Evolutionary conservation across 805 yeast genomes (phyloP).

Genomic region (Lipomyces yamadae): DNA sequence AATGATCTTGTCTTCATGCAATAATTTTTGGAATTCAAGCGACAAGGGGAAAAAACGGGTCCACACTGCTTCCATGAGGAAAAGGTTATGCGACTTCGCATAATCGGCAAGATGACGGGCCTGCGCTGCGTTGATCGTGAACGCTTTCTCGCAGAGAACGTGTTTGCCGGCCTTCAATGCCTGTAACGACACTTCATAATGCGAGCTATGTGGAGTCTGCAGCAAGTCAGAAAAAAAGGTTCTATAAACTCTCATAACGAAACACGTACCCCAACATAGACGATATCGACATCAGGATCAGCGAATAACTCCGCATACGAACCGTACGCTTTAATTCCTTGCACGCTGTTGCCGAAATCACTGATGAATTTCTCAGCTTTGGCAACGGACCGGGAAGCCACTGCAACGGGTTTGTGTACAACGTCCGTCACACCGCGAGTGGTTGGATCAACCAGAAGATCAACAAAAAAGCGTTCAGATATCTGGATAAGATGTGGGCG

Average conservation of each 20-base stretch:
- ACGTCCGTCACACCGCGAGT: conserved; percentile 41
- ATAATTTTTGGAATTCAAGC: conserved; percentile 46
- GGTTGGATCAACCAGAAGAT: conserved; percentile 29
- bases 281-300: conserved; percentile 52
- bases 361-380: conserved; percentile 40
- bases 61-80: conserved; percentile 61
- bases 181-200: conserved; percentile 51
- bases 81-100: conserved; percentile 52
- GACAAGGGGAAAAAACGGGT: conserved; percentile 52
- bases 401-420: conserved; percentile 42
- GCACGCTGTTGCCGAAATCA: conserved; percentile 39
- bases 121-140: conserved; percentile 54
- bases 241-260: conserved; percentile 5
- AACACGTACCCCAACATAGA: conserved; percentile 48
- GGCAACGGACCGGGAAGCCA: conserved; percentile 41
- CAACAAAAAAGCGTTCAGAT: conserved; percentile 25
- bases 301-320: conserved; percentile 51
- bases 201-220: conserved; percentile 56
- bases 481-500: conserved; percentile 26
- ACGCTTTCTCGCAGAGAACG: conserved; percentile 60
- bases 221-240: not conserved
- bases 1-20: conserved; percentile 49
- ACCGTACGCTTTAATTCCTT: conserved; percentile 37
- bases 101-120: conserved; percentile 50
- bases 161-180: conserved; percentile 54